Evolutionary conservation across 1,284 basidiomycete species (phyloP), one percentile per base, ranked within the genome.

Genomic region (Xerocomus cyaneibrunnescens): DNA sequence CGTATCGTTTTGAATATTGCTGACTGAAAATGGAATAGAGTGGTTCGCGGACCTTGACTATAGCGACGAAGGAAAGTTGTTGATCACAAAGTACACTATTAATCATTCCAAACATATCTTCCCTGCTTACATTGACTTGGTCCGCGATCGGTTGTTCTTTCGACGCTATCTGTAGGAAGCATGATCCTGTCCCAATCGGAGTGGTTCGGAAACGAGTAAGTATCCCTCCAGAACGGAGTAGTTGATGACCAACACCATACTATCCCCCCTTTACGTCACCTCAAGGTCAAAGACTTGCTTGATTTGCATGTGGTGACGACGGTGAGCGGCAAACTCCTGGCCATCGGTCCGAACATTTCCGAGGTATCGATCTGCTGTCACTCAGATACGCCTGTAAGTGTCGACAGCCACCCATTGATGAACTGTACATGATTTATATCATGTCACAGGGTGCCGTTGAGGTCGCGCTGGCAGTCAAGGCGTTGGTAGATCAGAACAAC

Each of bases 41-140:
- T 84, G 80, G 78, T 84, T 83, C 57, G 81, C 79, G 3, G 82
- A 85, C 61, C 61, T 85, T 19, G 78, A 82, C 10, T 85, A 85
- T 53, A 75, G 66, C 39, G 62, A 74, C 1, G 73, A 78, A 51
- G 83, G 81, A 12, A 79, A 76, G 54, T 66, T 83, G 16, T 56
- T 84, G 23, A 80, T 84, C 52, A 80, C 82, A 6, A 78, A 81
- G 79, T 81, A n/a, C n/a, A n/a, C n/a, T n/a, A n/a, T n/a, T n/a
- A n/a, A n/a, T n/a, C n/a, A n/a, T n/a, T n/a, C n/a, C n/a, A n/a
- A n/a, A n/a, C n/a, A n/a, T n/a, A n/a, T 3, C 9, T 12, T 6
- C 3, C 36, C 22, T 3, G 4, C 22, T 12, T 19, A n/a, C 13
- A 10, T 9, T 59, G 31, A 40, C 43, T 36, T 25, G 0, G n/a